Evolutionary conservation across 345 rosid genomes (phyloP), one percentile per base, ranked within the genome.

Genomic region (Microthlaspi erraticum): DNA sequence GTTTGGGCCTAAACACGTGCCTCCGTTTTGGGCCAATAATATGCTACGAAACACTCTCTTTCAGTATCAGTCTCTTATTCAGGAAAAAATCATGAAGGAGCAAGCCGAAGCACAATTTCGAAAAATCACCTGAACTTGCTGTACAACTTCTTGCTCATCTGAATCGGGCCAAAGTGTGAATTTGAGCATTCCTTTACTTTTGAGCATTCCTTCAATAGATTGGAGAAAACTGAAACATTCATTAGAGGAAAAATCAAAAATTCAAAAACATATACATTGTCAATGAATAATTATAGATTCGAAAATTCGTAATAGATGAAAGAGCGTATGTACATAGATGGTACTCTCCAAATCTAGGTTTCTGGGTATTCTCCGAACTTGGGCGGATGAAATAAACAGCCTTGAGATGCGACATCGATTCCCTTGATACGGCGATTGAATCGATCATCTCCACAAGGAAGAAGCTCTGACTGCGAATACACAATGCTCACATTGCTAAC

Each of bases 141-240:
- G 93, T 44, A 87, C 99, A 79, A 79, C 91, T 78, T 94, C 98
- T n/a, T 84, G 95, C 71, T 91, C 99, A 73, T 94, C 99, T 1
- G 99, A 94, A 83, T 94, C 99, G n/a, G 6, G 98, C 99, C 78
- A 94, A 77, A 68, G 85, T 79, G 82, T 94, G 99, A 84, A 94
- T 88, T 83, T 89, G 98, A 16, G 99, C 91, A 77, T 94, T n/a
- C n/a, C n/a, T n/a, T n/a, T n/a, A n/a, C n/a, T n/a, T n/a, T n/a
- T n/a, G n/a, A n/a, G n/a, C n/a, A n/a, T n/a, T n/a, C 99, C 83
- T 91, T 94, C 81, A 94, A 82, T 70, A 94, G 79, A 71, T 91
- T 94, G 49, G 99, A 89, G 88, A 94, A 94, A 87, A 89, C 99
- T 94, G 85, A 73, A 76, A 42, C 31, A 36, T 60, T n/a, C n/a